Conservation (phyloP, 164 flowering plant species). For the Tetracentron sinense region DNA sequence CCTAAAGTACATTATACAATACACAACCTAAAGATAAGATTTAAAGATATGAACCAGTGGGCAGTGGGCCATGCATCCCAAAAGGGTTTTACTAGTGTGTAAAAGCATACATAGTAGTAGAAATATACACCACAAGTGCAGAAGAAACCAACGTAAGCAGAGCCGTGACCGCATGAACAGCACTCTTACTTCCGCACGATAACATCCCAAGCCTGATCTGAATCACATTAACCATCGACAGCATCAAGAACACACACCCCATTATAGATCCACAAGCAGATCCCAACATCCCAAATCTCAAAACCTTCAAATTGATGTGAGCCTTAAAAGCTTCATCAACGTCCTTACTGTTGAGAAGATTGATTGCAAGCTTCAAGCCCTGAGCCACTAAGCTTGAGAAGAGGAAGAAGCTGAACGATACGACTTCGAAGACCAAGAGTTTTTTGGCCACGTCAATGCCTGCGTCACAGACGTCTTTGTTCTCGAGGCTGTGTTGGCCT, state of each 20-base stretch:
- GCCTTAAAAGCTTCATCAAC: conserved; percentile 25
- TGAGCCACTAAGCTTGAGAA: too few relatives aligned
- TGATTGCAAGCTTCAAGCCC: conserved; percentile 35
- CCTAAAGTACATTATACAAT: too few relatives aligned
- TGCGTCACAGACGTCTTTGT: conserved; percentile 26
- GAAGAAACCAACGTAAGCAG: conserved; percentile 23
- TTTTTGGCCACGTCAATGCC: conserved; percentile 30
- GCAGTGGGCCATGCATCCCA: too few relatives aligned
- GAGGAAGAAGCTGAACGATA: conserved; percentile 40
- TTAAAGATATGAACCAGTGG: too few relatives aligned
- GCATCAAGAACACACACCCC: conserved; percentile 34
- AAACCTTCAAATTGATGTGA: conserved; percentile 22
- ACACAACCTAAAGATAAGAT: too few relatives aligned
- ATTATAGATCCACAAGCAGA: too few relatives aligned
- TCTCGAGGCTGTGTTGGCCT: conserved; percentile 37
- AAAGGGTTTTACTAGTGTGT: too few relatives aligned
- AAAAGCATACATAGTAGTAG: conserved; percentile 28
- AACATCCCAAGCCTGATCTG: conserved; percentile 29
- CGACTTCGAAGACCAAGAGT: conserved; percentile 36
- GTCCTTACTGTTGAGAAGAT: conserved; percentile 35
- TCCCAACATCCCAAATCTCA: too few relatives aligned
- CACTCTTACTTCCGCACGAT: conserved; percentile 21
- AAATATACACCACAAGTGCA: conserved; percentile 22
- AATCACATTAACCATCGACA: conserved; percentile 35
- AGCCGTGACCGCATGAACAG: conserved; percentile 16